Evolutionary conservation across 768 basidiomycete genomes (phyloP), one percentile per base, ranked within the genome.

Genomic region (Collybia sp.): DNA sequence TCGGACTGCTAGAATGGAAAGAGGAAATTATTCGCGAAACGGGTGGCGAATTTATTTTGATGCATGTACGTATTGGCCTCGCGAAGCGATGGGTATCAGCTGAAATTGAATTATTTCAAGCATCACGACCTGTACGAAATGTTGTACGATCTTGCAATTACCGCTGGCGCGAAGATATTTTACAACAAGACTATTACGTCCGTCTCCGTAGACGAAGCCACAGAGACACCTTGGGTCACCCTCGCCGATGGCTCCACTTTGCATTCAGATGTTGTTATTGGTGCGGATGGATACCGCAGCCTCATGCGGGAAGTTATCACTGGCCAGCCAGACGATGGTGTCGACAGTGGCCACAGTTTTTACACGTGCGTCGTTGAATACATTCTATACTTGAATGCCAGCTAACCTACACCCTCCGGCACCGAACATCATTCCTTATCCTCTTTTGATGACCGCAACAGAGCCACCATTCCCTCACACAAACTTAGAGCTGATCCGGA

Each of bases 1-100:
- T 76, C 2, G 76, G 77, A 5, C 48, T 44, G n/a, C 69, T 77
- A 4, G 59, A 66, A 46, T 80, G 76, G 77, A 68, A 72, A 49
- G 68, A 71, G 40, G 71, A 71, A 43, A 66, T 79, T 40, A 65
- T 80, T 46, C 55, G 63, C 35, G 72, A 74, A 52, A 69, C 71
- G 2, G 72, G 76, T 5, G 77, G 71, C 2, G 69, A 72, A 5
- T 80, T 74, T 49, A 62, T 76, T 19, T 58, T 78, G 30, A 72
- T 76, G 59, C 70, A 75, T 48, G 77, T 76, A 57, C 47, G 72
- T 60, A 48, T 25, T 33, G 36, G 47, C 36, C 39, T 12, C 40
- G 47, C 33, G 12, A 25, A 18, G 46, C 8, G 25, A 25, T 25
- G 25, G 25, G 25, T 25, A 25, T 25, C 8, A 25, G 25, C 35